These are phyloP conservation scores for Alternaria ventricosa DNA, from an alignment of 2,329 filamentous ascomycete species.

Conservation along the genomic window DNA sequence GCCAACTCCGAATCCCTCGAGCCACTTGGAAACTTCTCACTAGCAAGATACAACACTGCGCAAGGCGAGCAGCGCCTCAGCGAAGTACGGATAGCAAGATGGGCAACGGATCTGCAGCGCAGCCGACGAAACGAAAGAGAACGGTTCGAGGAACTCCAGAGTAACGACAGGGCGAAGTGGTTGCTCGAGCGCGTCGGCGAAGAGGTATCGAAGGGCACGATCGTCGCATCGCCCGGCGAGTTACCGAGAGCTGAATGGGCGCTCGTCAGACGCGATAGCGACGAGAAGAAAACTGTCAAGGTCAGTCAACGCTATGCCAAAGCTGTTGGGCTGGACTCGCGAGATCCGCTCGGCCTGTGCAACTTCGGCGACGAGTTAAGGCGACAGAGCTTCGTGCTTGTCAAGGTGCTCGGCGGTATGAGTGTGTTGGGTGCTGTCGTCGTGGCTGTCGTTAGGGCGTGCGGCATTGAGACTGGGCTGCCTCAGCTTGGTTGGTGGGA, in stretches of 20 bases:
- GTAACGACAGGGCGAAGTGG: conserved; percentile 71
- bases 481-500: conserved; percentile 37
- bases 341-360: conserved; percentile 82
- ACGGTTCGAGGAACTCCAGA: conserved; percentile 66
- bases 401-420: conserved; percentile 77
- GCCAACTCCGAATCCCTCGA: conserved; percentile 34
- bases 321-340: conserved; percentile 55
- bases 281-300: conserved; percentile 36
- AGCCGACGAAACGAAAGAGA: conserved; percentile 76
- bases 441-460: conserved; percentile 53
- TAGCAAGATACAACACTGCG: conserved; percentile 57
- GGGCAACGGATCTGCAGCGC: conserved; percentile 81
- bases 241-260: conserved; percentile 44
- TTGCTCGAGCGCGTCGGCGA: conserved; percentile 71
- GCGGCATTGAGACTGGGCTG: conserved; percentile 39
- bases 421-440: conserved; percentile 76
- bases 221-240: conserved; percentile 32
- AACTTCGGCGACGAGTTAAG: conserved; percentile 71
- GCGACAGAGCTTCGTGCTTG: conserved; percentile 68
- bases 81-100: conserved; percentile 77
- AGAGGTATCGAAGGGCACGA: conserved; percentile 58
- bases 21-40: conserved; percentile 43
- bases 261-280: conserved; percentile 32
- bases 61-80: conserved; percentile 67
- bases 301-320: conserved; percentile 29